Percentiles rank a stretch among this genome's conserved stretches.
Conservation (phyloP, 1,284 basidiomycete genomes). For the Erythrobasidium hasegawianum region DNA sequence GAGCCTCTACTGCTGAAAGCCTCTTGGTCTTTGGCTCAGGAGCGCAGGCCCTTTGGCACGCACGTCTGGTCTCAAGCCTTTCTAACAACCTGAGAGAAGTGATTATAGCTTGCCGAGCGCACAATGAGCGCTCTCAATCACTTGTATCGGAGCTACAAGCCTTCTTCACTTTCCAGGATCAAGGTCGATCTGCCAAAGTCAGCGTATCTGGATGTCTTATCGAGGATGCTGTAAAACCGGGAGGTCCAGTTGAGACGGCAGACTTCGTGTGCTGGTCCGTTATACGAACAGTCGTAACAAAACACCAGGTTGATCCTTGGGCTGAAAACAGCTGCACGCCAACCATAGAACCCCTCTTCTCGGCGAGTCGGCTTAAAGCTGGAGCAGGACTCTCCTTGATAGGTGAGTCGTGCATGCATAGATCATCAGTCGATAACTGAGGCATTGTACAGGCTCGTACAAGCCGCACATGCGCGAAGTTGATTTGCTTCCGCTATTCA, state of each 20-base stretch:
- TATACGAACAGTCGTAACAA: neutral
- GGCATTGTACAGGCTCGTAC: constrained; percentile 38
- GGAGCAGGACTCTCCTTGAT: constrained; percentile 40
- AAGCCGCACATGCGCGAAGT: constrained; percentile 43
- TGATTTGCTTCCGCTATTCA: constrained; percentile 23
- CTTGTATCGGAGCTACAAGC: neutral
- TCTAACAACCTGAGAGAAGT: constrained; percentile 26
- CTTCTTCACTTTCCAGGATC: neutral
- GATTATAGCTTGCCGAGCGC: constrained; percentile 27
- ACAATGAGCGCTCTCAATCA: constrained; percentile 1
- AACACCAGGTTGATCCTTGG: neutral
- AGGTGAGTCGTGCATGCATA: neutral
- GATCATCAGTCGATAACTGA: neutral
- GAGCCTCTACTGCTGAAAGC: neutral
- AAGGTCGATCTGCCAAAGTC: too few relatives aligned
- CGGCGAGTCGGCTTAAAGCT: constrained; percentile 19
- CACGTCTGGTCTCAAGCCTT: constrained; percentile 39
- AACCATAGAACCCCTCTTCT: constrained; percentile 37
- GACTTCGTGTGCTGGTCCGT: constrained; percentile 42
- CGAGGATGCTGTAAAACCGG: neutral
- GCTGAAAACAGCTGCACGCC: constrained; percentile 40
- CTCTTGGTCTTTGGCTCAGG: constrained; percentile 42
- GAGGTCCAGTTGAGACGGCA: constrained; percentile 13
- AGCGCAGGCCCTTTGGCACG: constrained; percentile 40
- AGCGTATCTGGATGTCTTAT: neutral